phyloP scores from a whole-genome alignment of 2,329 filamentous ascomycete species.

The Aspergillus felis region DNA sequence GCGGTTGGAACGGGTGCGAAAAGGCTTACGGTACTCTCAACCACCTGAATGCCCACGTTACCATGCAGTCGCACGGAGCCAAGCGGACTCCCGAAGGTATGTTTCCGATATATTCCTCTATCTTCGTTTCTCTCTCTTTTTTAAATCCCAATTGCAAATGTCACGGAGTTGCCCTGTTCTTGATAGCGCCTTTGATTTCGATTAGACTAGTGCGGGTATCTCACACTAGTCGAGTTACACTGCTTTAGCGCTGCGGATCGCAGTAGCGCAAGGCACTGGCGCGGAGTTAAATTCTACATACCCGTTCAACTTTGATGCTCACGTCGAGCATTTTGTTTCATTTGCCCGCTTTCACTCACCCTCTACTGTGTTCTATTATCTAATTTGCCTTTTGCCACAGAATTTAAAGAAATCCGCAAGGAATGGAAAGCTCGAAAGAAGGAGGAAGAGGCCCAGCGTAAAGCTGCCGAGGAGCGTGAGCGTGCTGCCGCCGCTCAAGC shows the following conservation, averaged over 20 bases:
- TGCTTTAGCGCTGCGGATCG: slow-evolving; percentile 49
- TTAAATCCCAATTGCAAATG: slow-evolving; percentile 18
- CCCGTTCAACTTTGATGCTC: slow-evolving; percentile 12
- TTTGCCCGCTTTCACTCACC: slow-evolving; percentile 2
- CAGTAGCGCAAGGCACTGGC: slow-evolving; percentile 49
- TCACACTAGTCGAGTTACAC: slow-evolving; percentile 46
- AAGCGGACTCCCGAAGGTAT: slow-evolving; percentile 97
- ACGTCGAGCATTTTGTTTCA: slow-evolving; percentile 4
- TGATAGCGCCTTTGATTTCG: slow-evolving; percentile 28
- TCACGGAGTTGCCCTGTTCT: background rate
- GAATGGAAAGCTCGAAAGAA: slow-evolving; percentile 99
- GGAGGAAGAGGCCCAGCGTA: slow-evolving; percentile 88
- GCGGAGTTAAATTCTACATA: slow-evolving; percentile 43
- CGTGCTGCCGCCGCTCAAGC: slow-evolving; percentile 62
- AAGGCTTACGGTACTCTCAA: slow-evolving; percentile 98
- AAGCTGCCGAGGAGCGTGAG: slow-evolving; percentile 80
- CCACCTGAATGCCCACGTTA: slow-evolving; percentile 95
- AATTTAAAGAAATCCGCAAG: slow-evolving; percentile 98
- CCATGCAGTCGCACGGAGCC: slow-evolving; percentile 93
- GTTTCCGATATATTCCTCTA: slow-evolving; percentile 37
- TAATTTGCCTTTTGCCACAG: slow-evolving; percentile 46
- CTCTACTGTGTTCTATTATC: background rate
- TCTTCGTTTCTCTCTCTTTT: background rate
- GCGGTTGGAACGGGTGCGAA: slow-evolving; percentile 96
- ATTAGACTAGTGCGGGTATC: slow-evolving; percentile 38